A percentile compares a stretch with the other conserved stretches of the same genome.
These are phyloP conservation scores for Polychaeton citri DNA, from an alignment of 2,329 filamentous ascomycete species.

Conservation along the genomic window DNA sequence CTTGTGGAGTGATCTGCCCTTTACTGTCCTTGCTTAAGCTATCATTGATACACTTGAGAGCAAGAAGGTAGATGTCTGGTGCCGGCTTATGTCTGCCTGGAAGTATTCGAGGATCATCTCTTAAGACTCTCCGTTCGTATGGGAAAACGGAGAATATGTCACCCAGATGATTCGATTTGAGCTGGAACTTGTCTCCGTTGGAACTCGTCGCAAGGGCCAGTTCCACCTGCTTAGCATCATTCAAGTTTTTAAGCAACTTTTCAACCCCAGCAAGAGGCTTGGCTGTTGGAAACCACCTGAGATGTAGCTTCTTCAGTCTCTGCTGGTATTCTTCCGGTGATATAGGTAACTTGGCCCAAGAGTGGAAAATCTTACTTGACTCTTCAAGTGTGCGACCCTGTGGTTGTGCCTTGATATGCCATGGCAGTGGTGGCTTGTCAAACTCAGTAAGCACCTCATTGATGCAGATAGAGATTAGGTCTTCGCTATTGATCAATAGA, in stretches of 20 bases:
- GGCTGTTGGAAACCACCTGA: constrained; percentile 53
- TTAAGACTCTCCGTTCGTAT: constrained; percentile 54
- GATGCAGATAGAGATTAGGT: constrained; percentile 66
- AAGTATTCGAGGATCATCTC: constrained; percentile 65
- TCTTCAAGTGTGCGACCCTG: constrained; percentile 48
- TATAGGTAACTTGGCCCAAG: constrained; percentile 77
- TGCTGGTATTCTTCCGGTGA: constrained; percentile 49
- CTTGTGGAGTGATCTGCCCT: constrained; percentile 55
- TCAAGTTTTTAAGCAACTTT: constrained; percentile 48
- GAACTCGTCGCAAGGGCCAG: constrained; percentile 80
- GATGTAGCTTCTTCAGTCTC: constrained; percentile 50
- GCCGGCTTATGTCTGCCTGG: constrained; percentile 73
- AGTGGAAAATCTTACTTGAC: constrained; percentile 48
- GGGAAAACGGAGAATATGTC: constrained; percentile 47
- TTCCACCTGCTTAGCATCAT: constrained; percentile 33
- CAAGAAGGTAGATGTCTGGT: constrained; percentile 81
- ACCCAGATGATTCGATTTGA: constrained; percentile 52
- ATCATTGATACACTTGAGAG: constrained; percentile 67
- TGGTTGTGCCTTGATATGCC: constrained; percentile 79
- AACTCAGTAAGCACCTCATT: constrained; percentile 68
- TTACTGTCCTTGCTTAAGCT: constrained; percentile 27
- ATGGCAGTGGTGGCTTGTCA: constrained; percentile 58
- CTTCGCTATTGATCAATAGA: constrained; percentile 84
- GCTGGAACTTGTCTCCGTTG: constrained; percentile 51
- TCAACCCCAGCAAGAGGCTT: constrained; percentile 64